These are phyloP conservation scores for Setomelanomma holmii DNA, from an alignment of 2,329 filamentous ascomycete genomes.

Conservation along the genomic window DNA sequence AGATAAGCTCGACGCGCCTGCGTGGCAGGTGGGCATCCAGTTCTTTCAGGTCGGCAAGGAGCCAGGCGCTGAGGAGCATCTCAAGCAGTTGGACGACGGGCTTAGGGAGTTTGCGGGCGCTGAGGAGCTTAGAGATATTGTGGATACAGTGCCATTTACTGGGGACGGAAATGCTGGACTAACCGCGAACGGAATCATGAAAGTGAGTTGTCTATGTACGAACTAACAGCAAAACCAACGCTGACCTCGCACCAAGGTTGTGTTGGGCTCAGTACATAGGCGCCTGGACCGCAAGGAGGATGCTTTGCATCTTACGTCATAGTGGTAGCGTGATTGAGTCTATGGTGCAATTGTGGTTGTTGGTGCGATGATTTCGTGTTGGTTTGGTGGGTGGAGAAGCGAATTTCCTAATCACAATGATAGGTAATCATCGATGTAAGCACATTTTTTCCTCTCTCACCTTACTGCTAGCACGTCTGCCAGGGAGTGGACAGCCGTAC, in stretches of 20 bases:
- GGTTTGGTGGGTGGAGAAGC: too few relatives aligned
- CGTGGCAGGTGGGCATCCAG: conserved; percentile 88
- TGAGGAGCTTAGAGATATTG: conserved; percentile 78
- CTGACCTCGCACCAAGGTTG: too few relatives aligned
- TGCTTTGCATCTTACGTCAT: conserved; percentile 37
- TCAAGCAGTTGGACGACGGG: conserved; percentile 78
- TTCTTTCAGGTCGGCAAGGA: conserved; percentile 95
- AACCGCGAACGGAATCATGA: conserved; percentile 76
- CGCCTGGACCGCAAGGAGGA: conserved; percentile 61
- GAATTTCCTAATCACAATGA: too few relatives aligned
- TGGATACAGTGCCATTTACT: conserved; percentile 84
- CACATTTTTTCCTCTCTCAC: too few relatives aligned
- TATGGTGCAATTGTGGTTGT: too few relatives aligned
- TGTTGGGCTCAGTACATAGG: conserved; percentile 78
- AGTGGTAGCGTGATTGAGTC: not conserved
- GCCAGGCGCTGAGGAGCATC: conserved; percentile 65
- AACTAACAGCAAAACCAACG: too few relatives aligned
- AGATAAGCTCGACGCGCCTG: conserved; percentile 71
- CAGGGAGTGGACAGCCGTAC: too few relatives aligned
- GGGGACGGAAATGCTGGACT: conserved; percentile 61
- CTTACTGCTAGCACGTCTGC: too few relatives aligned
- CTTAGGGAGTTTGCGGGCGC: conserved; percentile 62
- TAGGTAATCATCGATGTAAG: too few relatives aligned
- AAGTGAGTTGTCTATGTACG: too few relatives aligned
- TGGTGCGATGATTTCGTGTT: too few relatives aligned